Base-by-base conservation (phyloP, 2,329 filamentous ascomycete species). In the Venturia nashicola region DNA sequence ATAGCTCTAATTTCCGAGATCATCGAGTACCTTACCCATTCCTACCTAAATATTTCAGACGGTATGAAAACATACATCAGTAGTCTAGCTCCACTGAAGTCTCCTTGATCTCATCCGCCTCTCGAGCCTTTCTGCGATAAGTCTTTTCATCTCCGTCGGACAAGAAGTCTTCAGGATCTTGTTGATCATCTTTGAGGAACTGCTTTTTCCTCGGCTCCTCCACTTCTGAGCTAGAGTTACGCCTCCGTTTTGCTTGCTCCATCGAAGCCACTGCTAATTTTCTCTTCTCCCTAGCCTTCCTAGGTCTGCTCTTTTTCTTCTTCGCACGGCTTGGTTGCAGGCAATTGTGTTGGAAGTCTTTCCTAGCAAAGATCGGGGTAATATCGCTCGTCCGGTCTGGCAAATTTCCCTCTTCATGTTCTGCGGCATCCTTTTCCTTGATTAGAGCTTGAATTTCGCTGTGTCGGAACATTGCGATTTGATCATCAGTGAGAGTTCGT, bases 381-480 rank as follows among this genome's bases (percentile, higher is more conserved):
- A 11, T 7, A 57, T 46, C 36, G 6, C 23, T 34, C 55, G 4
- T n/a, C 7, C 36, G 4, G 27, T 12, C 42, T 40, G 60, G 16
- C 14, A 20, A 9, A n/a, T 40, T 27, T n/a, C 4, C 18, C 3
- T 32, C 20, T 39, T 60, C 62, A 12, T 46, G 7, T 5, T 40
- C n/a, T 3, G 48, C 18, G 8, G 27, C 66, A 65, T 68, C 67
- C 61, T 69, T 54, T 51, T 81, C 78, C 66, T 84, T 83, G 34
- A 89, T 78, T 46, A 96, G 77, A 14, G 83, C 76, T 71, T 94
- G 86, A 27, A 96, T 82, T 74, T 97, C 93, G 2, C 89, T 93
- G 72, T 95, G 90, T 66, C 92, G 83, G 73, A 97, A 97, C 66
- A 96, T 93, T 62, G 85, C 84, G 68, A 97, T 90, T 77, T 97